phyloP scores from a whole-genome alignment of 139 green algal genomes.

The Chlorokybus atmophyticus region DNA sequence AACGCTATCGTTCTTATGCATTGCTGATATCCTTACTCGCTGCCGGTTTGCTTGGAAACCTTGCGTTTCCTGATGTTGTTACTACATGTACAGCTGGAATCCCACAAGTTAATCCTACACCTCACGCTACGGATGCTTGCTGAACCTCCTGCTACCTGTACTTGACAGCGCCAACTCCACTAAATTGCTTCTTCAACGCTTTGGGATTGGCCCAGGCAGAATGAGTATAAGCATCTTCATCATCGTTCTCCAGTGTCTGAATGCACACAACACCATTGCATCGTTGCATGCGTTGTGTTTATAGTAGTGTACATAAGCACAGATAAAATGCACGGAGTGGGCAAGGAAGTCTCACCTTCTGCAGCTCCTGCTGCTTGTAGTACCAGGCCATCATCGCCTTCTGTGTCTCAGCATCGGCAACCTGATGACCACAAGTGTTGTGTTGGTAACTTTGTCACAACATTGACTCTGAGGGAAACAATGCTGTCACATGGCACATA shows the following conservation, averaged over 20 bases:
- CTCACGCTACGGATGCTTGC: too few relatives aligned
- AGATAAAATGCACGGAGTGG: not conserved
- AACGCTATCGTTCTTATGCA: too few relatives aligned
- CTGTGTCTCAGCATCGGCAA: constrained; percentile 59
- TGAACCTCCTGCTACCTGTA: too few relatives aligned
- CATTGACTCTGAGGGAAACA: too few relatives aligned
- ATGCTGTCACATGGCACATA: too few relatives aligned
- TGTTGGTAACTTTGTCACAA: too few relatives aligned
- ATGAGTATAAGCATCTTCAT: constrained; percentile 56
- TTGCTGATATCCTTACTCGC: too few relatives aligned
- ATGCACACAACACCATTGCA: constrained; percentile 11
- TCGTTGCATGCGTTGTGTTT: too few relatives aligned
- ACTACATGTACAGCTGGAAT: too few relatives aligned
- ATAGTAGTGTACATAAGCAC: not conserved
- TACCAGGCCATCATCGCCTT: constrained; percentile 77
- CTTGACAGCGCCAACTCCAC: constrained; percentile 41
- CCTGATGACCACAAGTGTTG: not conserved
- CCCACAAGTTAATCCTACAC: too few relatives aligned
- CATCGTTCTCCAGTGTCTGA: constrained; percentile 47
- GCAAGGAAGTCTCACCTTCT: constrained; percentile 20
- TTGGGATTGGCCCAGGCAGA: constrained; percentile 55
- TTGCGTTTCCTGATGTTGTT: too few relatives aligned
- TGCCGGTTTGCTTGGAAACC: too few relatives aligned
- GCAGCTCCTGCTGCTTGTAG: constrained; percentile 71
- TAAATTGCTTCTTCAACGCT: constrained; percentile 55